A percentile compares a stretch with the other conserved stretches of the same genome.
phyloP scores from a whole-genome alignment of 2,329 filamentous ascomycete species.

The Claviceps africana region DNA sequence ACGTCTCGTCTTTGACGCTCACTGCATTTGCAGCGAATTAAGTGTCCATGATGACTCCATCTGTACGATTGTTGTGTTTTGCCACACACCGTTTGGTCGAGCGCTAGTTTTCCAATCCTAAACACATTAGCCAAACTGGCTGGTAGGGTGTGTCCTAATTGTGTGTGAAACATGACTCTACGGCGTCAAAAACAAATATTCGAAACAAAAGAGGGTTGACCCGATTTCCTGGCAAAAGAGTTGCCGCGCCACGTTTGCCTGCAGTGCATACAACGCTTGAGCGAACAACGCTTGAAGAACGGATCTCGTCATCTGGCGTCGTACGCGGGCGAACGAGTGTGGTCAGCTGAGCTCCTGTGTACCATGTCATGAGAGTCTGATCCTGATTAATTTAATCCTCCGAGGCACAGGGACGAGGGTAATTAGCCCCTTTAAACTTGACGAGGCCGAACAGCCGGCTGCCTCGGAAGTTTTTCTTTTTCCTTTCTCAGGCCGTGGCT shows the following conservation, averaged over 20 bases:
- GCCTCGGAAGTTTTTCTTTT: not conserved
- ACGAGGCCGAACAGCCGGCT: not conserved
- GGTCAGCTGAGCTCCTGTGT: not conserved
- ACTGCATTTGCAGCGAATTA: too few species aligned
- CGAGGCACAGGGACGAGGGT: not conserved
- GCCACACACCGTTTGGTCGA: not conserved
- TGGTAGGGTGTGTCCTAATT: too few species aligned
- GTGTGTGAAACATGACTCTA: too few species aligned
- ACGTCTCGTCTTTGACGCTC: too few species aligned
- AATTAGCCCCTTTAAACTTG: not conserved
- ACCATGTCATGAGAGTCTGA: not conserved
- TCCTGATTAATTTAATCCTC: not conserved
- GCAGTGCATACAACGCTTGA: not conserved
- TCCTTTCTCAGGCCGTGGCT: not conserved
- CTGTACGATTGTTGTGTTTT: not conserved
- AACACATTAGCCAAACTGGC: too few species aligned
- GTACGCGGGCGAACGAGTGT: not conserved
- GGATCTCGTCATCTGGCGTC: not conserved
- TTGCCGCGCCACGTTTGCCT: too few species aligned
- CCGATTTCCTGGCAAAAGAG: too few species aligned
- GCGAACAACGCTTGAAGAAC: not conserved
- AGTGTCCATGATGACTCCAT: too few species aligned
- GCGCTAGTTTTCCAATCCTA: too few species aligned
- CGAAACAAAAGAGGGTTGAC: too few species aligned
- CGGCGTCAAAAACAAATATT: too few species aligned